Conservation (phyloP, 2,329 filamentous ascomycete genomes). For the Ampelomyces quisqualis region DNA sequence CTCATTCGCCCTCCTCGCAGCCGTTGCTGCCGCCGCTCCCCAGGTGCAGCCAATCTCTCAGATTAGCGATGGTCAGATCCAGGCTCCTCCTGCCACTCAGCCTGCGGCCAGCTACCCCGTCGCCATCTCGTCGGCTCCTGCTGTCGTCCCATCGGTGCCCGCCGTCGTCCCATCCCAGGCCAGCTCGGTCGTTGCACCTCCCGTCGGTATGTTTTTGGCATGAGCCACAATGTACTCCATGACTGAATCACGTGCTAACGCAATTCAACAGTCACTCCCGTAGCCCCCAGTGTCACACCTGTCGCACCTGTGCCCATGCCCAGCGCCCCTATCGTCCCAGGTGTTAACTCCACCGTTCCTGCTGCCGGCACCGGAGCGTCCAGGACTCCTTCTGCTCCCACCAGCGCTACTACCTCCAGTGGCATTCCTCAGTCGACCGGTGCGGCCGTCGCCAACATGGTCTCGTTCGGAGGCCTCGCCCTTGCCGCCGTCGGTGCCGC, state of each 20-base stretch:
- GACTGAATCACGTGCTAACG: constrained; percentile 3
- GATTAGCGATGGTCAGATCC: constrained; percentile 44
- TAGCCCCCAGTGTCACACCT: constrained; percentile 12
- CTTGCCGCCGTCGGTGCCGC: constrained; percentile 30
- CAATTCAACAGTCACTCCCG: constrained; percentile 6
- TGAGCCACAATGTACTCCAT: not conserved
- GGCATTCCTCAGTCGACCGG: constrained; percentile 19
- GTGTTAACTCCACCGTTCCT: constrained; percentile 10
- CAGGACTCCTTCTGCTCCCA: constrained; percentile 9
- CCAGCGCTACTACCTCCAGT: constrained; percentile 7
- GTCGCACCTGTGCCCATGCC: constrained; percentile 8
- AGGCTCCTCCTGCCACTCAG: constrained; percentile 27
- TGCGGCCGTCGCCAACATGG: constrained; percentile 30
- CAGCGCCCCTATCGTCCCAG: constrained; percentile 11
- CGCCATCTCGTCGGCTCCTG: constrained; percentile 4
- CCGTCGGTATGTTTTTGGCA: not conserved
- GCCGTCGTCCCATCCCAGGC: constrained; percentile 3
- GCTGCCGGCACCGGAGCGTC: constrained; percentile 11
- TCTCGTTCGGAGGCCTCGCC: constrained; percentile 32
- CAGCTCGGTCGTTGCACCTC: constrained; percentile 2
- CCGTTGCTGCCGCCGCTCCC: constrained; percentile 31
- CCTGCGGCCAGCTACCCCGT: constrained; percentile 6
- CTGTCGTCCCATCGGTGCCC: constrained; percentile 8
- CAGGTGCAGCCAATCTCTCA: constrained; percentile 40
- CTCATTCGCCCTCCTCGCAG: constrained; percentile 34